A percentile compares a stretch with the other conserved stretches of the same genome.
Conservation (phyloP, 345 rosid species). For the Murraya koenigii region DNA sequence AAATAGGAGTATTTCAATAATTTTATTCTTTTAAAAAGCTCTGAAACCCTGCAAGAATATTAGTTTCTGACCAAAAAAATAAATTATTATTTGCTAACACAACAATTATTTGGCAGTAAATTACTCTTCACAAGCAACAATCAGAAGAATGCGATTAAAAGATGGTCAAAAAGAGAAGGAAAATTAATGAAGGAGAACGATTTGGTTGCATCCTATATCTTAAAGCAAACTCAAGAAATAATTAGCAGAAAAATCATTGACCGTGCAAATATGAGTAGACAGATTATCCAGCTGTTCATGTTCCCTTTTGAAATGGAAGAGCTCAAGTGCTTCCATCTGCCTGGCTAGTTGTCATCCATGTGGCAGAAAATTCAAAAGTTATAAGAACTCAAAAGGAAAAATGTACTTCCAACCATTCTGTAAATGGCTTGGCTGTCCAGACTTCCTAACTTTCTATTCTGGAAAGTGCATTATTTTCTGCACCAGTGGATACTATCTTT, state of each 20-base stretch:
- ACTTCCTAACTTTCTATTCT: not conserved
- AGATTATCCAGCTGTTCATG: conserved; percentile 10
- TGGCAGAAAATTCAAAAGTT: not conserved
- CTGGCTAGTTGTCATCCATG: not conserved
- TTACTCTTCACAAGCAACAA: not conserved
- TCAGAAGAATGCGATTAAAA: not conserved
- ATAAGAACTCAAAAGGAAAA: not conserved
- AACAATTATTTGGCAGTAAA: not conserved
- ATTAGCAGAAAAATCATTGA: not conserved
- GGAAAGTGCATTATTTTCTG: not conserved
- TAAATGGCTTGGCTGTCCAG: not conserved
- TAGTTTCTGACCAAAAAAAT: too few species aligned
- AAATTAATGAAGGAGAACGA: not conserved
- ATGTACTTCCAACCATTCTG: not conserved
- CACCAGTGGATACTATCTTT: not conserved
- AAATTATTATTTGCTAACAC: not conserved
- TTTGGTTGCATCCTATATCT: conserved; percentile 10
- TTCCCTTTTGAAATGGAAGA: not conserved
- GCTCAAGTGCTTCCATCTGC: conserved; percentile 1
- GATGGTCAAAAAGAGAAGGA: not conserved
- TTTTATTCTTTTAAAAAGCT: too few species aligned
- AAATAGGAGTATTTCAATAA: too few species aligned
- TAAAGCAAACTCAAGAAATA: conserved; percentile 18
- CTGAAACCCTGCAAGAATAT: too few species aligned
- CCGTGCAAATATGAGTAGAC: not conserved